Percentiles rank a stretch among this genome's conserved stretches.
phyloP scores from a whole-genome alignment of 164 flowering plant genomes.

The Nymphaea colorata region DNA sequence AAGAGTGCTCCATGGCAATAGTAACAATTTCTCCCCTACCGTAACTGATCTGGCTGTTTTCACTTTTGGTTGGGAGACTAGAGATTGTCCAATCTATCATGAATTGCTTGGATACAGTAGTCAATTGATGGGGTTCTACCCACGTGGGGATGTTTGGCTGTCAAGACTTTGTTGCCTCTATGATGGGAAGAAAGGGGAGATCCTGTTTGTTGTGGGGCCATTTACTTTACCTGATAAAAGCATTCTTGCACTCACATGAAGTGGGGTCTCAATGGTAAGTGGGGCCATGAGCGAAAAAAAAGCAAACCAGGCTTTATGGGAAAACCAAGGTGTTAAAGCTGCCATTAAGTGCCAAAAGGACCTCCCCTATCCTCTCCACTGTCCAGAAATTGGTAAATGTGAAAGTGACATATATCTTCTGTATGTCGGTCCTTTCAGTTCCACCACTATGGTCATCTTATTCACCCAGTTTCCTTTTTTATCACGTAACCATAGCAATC shows the following conservation, averaged over 20 bases:
- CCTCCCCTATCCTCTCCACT: background rate
- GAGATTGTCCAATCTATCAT: background rate
- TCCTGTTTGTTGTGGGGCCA: background rate
- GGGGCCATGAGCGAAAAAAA: background rate
- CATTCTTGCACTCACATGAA: background rate
- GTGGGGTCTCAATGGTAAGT: background rate
- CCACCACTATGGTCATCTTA: background rate
- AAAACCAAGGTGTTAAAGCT: background rate
- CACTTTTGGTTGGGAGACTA: background rate
- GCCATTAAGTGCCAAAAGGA: background rate
- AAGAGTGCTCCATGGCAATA: no score
- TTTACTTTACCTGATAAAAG: background rate
- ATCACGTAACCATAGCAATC: background rate
- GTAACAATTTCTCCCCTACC: background rate
- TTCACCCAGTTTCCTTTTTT: background rate
- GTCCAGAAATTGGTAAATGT: background rate
- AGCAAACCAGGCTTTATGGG: background rate
- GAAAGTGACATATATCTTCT: background rate
- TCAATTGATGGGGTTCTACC: background rate
- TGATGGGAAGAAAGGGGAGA: background rate
- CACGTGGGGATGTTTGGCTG: background rate
- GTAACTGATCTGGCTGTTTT: background rate
- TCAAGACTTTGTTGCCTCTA: background rate
- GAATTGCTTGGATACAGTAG: background rate
- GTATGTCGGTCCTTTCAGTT: background rate